phyloP scores from a whole-genome alignment of 2,329 filamentous ascomycete genomes.

The Colletotrichum sp. region DNA sequence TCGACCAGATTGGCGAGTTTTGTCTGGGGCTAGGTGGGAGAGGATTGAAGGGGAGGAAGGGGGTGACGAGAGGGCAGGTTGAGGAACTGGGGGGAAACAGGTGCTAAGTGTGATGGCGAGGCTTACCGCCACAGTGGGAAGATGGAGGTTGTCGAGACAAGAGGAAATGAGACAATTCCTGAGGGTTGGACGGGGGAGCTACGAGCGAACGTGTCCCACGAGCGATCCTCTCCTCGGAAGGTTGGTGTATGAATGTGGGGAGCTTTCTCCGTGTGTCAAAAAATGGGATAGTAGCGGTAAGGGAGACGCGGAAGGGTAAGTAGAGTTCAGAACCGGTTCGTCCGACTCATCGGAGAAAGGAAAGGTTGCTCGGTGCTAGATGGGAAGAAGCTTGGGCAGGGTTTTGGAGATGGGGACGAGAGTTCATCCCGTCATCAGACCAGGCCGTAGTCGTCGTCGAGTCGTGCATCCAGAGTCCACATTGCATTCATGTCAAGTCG shows the following conservation, averaged over 20 bases:
- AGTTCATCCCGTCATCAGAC: conserved; percentile 11
- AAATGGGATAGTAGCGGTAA: conserved; percentile 41
- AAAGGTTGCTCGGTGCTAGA: conserved; percentile 18
- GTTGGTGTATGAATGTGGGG: conserved; percentile 39
- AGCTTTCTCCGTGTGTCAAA: conserved; percentile 30
- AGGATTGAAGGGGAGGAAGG: conserved; percentile 25
- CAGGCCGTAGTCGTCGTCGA: neutral
- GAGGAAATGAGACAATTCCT: conserved; percentile 54
- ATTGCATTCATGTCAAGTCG: neutral
- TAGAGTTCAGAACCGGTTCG: conserved; percentile 27
- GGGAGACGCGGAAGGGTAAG: conserved; percentile 38
- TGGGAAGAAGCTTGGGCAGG: neutral
- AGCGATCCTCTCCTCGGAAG: conserved; percentile 45
- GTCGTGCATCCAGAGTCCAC: neutral
- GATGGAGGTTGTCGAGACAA: conserved; percentile 40
- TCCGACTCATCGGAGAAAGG: neutral
- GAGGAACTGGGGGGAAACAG: neutral
- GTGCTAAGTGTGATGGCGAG: conserved; percentile 21
- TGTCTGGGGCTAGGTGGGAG: conserved; percentile 11
- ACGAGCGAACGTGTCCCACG: conserved; percentile 68
- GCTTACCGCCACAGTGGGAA: conserved; percentile 58
- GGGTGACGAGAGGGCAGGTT: conserved; percentile 26
- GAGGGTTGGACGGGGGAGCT: conserved; percentile 55
- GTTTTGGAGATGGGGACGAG: neutral
- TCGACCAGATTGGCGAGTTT: neutral